Evolutionary conservation across 2,329 filamentous ascomycete genomes (phyloP), one percentile per base, ranked within the genome.

Genomic region (Cercospora zeina): DNA sequence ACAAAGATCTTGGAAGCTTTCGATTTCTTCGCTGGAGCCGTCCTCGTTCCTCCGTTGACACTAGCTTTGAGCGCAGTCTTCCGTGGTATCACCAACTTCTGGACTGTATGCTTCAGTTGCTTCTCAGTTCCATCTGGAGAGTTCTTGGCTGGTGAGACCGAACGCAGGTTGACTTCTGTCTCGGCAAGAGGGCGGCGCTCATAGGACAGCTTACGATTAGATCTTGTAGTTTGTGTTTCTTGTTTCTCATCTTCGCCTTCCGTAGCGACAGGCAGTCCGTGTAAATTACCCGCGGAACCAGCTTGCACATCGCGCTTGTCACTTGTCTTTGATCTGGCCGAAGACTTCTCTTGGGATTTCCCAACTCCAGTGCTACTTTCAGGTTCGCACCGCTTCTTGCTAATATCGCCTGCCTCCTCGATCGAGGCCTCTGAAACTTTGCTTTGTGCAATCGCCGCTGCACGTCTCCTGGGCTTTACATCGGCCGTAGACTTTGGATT

Each of bases 391-490:
- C 69, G 58, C 49, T 67, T 64, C 49, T 64, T 71, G 42, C 68
- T 69, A 3, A 68, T 61, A 11, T 69, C 65, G 8, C 55, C 50
- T n/a, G 60, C 64, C 47, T 72, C 69, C 58, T 70, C 66, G 27
- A 65, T 50, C 31, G 70, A 65, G 16, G 62, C 68, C 37, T 65
- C 56, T 2, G 61, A 45, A 2, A 72, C 67, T 54, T 68, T 70
- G 16, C 31, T 54, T 36, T 57, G 61, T 13, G 70, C 69, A 45
- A 36, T 60, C 14, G 62, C 51, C 36, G 69, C 70, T 21, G 70
- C 69, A 19, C 60, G 62, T 45, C 69, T 68, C 57, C 63, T 68
- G 21, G 69, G 67, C 30, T 69, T 62, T n/a, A 14, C 21, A 14
- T 21, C 27, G 24, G 47, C 5, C n/a, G 47, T 14, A 50, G 47